Evolutionary conservation across 306 rosid species (phyloP), one percentile per base, ranked within the genome.

Genomic region (Sindora glabra): DNA sequence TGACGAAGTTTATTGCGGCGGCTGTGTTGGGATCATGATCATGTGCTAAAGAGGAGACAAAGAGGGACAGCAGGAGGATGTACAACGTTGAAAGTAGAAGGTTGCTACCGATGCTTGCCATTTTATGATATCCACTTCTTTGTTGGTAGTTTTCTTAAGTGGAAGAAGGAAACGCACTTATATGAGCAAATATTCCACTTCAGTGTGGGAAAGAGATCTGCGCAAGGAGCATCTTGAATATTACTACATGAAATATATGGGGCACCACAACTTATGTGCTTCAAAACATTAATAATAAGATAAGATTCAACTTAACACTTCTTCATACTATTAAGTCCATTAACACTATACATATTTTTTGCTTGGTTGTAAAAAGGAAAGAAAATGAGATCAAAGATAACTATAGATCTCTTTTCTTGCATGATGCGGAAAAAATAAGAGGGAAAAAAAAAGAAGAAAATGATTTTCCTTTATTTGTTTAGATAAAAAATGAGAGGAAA

Each of bases 61-160:
- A 49, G 49, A 69, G 70, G 41, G 48, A 74, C 51, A 59, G 4
- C 2, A 81, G 15, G 32, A 87, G 64, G 73, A 79, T 47, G 56
- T 10, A 39, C 38, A 81, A 42, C 63, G 56, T 55, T 50, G 72
- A 64, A 69, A 49, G 38, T 30, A 61, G 23, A 10, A 65, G 44
- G 39, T 24, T 80, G 55, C 16, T 13, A 32, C 61, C 25, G 27
- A 32, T 36, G 45, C 15, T 53, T 51, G 21, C 71, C 90, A 83
- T 81, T n/a, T 30, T 74, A 41, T 27, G 33, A 42, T 48, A 17
- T 56, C 9, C 25, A 41, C 11, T 55, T 14, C 6, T 52, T 21
- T 55, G 36, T 16, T 27, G n/a, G 34, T 42, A 30, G 15, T 40
- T 18, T 8, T 61, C 49, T 48, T n/a, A 42, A 25, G 37, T 29